Base-by-base conservation (phyloP, 306 rosid genomes). In the Dryas alaskensis region DNA sequence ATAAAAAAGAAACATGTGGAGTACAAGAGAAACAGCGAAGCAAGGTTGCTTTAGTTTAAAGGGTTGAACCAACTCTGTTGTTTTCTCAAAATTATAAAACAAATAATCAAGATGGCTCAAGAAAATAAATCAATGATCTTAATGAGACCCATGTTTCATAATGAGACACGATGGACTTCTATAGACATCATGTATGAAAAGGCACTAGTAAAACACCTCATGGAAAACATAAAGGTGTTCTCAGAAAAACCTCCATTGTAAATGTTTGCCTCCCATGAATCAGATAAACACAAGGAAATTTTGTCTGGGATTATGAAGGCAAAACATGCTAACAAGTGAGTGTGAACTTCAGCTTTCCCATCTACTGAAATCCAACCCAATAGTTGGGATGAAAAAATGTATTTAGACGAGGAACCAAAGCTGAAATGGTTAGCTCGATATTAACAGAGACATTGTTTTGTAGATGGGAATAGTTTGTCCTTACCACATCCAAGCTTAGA, bases 261-360 rank as follows among this genome's bases (percentile, higher is more conserved):
- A 31, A 61, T 65, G 8, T 68, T 66, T 61, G 74, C 82, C 74
- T 51, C 61, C 77, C 65, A 77, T 70, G 77, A 81, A 83, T 74
- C 88, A 82, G 81, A 83, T 77, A 76, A 82, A 83, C 51, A 69
- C 68, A 65, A 46, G 54, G 75, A 46, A 61, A 75, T 63, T 79
- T 72, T 82, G 76, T 78, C 83, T 49, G 85, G 86, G 87, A 81
- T 81, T 84, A 78, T 50, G 87, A 77, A 80, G 83, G 88, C 80
- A 81, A n/a, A 67, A 45, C 48, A 49, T 14, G 67, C 57, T 7
- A 50, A 72, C 14, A 14, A 47, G 52, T n/a, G 3, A 16, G 22
- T 7, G n/a, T 17, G 40, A 53, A 3, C 48, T 40, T 40, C 40
- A 14, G 10, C 60, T 54, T 17, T 17, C 27, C 17, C 31, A 54